These are phyloP conservation scores for Flaveria linearis DNA, from an alignment of 129 eudicot genomes.

Conservation along the genomic window DNA sequence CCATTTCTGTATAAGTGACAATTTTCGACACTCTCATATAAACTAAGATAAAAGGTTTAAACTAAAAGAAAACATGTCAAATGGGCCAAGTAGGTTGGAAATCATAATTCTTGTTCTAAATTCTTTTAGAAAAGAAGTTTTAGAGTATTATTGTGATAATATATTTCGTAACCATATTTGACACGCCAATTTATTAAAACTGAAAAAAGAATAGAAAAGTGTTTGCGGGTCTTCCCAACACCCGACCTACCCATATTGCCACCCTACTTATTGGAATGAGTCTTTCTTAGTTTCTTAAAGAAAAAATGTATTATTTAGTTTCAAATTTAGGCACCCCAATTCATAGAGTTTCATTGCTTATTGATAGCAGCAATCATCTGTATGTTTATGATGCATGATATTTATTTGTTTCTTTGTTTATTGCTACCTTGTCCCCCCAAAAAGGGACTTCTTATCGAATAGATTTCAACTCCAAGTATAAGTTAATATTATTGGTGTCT, in stretches of 20 bases:
- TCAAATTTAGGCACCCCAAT: neutral
- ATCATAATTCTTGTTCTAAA: neutral
- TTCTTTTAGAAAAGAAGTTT: neutral
- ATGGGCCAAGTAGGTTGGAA: neutral
- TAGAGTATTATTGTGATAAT: neutral
- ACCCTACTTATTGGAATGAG: neutral
- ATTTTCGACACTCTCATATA: neutral
- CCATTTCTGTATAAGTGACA: neutral
- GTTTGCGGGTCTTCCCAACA: neutral
- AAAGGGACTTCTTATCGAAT: neutral
- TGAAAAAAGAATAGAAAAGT: neutral
- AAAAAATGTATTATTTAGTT: neutral
- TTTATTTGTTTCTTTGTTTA: neutral
- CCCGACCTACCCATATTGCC: neutral
- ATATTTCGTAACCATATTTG: neutral
- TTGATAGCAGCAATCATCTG: neutral
- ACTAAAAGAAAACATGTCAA: neutral
- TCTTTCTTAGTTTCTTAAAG: neutral
- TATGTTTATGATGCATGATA: neutral
- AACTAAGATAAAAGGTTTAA: slow-evolving; percentile 5
- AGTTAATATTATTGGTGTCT: neutral
- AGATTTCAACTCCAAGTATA: neutral
- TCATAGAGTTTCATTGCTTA: neutral
- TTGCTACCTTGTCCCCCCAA: neutral
- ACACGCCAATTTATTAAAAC: neutral